Percentiles rank a stretch among this genome's conserved stretches.
Conservation (phyloP, 31 red algal genomes). For the Asparagopsis taxiformis region DNA sequence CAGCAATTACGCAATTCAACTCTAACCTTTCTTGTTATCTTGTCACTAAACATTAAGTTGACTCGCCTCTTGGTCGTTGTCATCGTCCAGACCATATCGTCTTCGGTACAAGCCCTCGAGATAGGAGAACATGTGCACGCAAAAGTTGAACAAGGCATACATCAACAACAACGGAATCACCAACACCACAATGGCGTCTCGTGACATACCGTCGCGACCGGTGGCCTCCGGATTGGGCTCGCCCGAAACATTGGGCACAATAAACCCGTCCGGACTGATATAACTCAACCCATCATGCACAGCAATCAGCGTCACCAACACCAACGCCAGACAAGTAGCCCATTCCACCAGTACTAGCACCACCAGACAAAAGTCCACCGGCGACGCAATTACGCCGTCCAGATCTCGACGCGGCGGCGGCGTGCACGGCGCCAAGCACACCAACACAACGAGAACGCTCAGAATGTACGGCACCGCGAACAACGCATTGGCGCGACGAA, state of each 20-base stretch:
- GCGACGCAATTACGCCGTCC: slow-evolving; percentile 52
- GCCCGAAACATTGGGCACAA: slow-evolving; percentile 11
- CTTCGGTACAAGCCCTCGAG: slow-evolving; percentile 28
- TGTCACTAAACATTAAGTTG: too few relatives aligned
- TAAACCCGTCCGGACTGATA: slow-evolving; percentile 54
- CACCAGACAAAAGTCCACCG: slow-evolving; percentile 50
- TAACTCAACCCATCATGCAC: slow-evolving; percentile 62
- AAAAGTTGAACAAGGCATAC: slow-evolving; percentile 65
- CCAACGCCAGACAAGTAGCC: slow-evolving; percentile 60
- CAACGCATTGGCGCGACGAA: slow-evolving; percentile 26
- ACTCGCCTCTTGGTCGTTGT: too few relatives aligned
- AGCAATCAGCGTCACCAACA: slow-evolving; percentile 56
- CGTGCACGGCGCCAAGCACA: slow-evolving; percentile 49
- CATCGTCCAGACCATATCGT: slow-evolving; percentile 20
- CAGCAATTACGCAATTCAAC: too few relatives aligned
- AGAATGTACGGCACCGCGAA: slow-evolving; percentile 58
- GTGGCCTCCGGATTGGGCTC: slow-evolving; percentile 8
- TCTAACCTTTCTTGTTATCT: too few relatives aligned
- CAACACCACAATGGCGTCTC: slow-evolving; percentile 38
- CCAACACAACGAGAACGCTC: slow-evolving; percentile 34
- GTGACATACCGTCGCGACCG: slow-evolving; percentile 42
- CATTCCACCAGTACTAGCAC: slow-evolving; percentile 50
- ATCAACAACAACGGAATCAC: slow-evolving; percentile 54
- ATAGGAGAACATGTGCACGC: slow-evolving; percentile 48
- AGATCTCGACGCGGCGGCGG: slow-evolving; percentile 45